phyloP scores from a whole-genome alignment of 2,329 filamentous ascomycete species.

The Bipolaris zeicola region DNA sequence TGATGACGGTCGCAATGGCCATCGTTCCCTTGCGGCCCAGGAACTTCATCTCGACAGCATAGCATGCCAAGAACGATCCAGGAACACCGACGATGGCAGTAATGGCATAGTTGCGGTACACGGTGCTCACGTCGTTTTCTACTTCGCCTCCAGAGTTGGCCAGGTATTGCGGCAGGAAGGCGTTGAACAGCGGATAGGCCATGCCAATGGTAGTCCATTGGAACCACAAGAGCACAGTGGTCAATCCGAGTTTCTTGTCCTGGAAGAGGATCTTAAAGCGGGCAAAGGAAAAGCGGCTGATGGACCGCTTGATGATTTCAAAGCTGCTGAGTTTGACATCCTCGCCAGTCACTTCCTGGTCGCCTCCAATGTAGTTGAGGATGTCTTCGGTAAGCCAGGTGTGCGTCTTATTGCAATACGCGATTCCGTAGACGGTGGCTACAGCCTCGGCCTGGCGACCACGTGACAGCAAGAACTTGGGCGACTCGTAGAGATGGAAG shows the following conservation, averaged over 20 bases:
- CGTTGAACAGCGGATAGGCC: constrained; percentile 87
- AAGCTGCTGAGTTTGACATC: constrained; percentile 48
- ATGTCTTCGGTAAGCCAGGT: constrained; percentile 70
- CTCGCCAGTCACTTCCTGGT: constrained; percentile 49
- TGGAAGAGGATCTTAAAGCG: constrained; percentile 69
- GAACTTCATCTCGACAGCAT: constrained; percentile 72
- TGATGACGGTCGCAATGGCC: constrained; percentile 69
- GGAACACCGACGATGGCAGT: constrained; percentile 78
- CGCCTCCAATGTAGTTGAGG: constrained; percentile 59
- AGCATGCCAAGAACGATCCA: constrained; percentile 75
- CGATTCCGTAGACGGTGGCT: constrained; percentile 78
- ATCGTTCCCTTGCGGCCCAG: constrained; percentile 76
- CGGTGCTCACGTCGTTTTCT: constrained; percentile 39
- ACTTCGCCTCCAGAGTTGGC: constrained; percentile 57
- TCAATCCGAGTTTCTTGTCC: constrained; percentile 54
- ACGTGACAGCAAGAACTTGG: constrained; percentile 79
- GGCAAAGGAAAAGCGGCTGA: constrained; percentile 69
- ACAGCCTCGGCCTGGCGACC: constrained; percentile 80
- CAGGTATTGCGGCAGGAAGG: constrained; percentile 87
- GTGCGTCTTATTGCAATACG: constrained; percentile 65
- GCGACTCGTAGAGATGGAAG: constrained; percentile 83
- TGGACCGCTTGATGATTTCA: constrained; percentile 63
- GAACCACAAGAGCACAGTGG: constrained; percentile 69
- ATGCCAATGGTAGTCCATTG: constrained; percentile 83
- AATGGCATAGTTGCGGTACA: constrained; percentile 83